A percentile compares a stretch with the other conserved stretches of the same genome.
Evolutionary conservation across 208 protist species (phyloP).

Genomic region (Trypanosoma melophagium): DNA sequence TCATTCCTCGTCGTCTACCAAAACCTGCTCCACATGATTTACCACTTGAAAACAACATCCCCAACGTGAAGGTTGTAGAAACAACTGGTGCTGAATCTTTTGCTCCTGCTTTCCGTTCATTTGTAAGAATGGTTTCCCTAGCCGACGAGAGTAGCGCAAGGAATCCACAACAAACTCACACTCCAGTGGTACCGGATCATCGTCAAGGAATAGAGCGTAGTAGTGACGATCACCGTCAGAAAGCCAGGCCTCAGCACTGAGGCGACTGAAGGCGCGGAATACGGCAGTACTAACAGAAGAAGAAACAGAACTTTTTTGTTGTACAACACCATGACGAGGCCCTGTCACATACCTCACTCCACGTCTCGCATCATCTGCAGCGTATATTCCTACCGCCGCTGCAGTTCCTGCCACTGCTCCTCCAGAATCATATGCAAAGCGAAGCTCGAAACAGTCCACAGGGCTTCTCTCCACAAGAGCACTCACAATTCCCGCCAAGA

Average conservation of each 20-base stretch:
- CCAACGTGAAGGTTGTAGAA: conserved; percentile 15
- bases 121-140: background rate
- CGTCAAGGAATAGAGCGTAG: conserved; percentile 25
- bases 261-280: conserved; percentile 55
- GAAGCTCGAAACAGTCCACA: conserved; percentile 32
- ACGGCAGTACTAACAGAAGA: conserved; percentile 33
- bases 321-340: conserved; percentile 24
- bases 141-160: conserved; percentile 17
- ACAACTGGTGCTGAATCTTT: conserved; percentile 1
- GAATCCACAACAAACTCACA: conserved; percentile 30
- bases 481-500: conserved; percentile 36
- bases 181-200: conserved; percentile 16
- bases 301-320: conserved; percentile 9
- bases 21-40: conserved; percentile 24
- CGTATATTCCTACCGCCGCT: background rate
- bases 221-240: conserved; percentile 36
- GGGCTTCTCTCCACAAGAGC: conserved; percentile 36
- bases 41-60: conserved; percentile 24
- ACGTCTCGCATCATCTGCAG: conserved; percentile 1
- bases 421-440: conserved; percentile 14
- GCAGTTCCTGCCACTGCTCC: background rate
- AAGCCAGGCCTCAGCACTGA: conserved; percentile 59
- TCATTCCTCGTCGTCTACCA: conserved; percentile 29
- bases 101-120: conserved; percentile 7
- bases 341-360: conserved; percentile 37